Conservation (phyloP, 1,139 yeast genomes). For the Taphrina flavorubra region DNA sequence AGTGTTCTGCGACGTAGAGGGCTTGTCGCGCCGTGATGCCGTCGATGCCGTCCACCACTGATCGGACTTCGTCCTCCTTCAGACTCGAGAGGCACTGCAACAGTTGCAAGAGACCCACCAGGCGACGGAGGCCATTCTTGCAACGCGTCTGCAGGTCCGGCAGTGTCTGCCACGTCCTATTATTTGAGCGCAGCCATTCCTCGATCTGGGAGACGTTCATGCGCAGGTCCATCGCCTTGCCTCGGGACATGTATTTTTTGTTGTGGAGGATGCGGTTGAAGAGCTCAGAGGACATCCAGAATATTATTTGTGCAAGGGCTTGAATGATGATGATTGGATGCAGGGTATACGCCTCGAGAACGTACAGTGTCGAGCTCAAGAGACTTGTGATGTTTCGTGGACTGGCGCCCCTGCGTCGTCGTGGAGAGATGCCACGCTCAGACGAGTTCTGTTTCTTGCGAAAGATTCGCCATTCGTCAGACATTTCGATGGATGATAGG, state of each 20-base stretch:
- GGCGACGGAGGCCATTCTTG: slow-evolving; percentile 54
- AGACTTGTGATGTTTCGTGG: slow-evolving; percentile 86
- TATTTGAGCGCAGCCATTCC: slow-evolving; percentile 88
- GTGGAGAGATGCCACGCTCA: slow-evolving; percentile 62
- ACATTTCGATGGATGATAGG: slow-evolving; percentile 54
- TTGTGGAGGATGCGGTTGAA: slow-evolving; percentile 75
- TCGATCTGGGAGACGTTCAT: slow-evolving; percentile 83
- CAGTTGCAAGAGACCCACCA: slow-evolving; percentile 85
- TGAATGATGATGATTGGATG: slow-evolving; percentile 77
- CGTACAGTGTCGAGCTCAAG: slow-evolving; percentile 84
- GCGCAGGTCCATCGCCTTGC: slow-evolving; percentile 87
- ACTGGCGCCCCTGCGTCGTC: slow-evolving; percentile 74
- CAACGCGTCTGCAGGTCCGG: slow-evolving; percentile 44
- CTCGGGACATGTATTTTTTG: slow-evolving; percentile 72
- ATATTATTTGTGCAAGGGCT: slow-evolving; percentile 76
- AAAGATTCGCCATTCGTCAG: slow-evolving; percentile 56
- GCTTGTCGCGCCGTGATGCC: slow-evolving; percentile 54
- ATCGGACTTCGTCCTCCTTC: slow-evolving; percentile 57
- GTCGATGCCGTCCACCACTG: slow-evolving; percentile 59
- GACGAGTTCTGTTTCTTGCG: slow-evolving; percentile 60
- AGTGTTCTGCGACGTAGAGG: slow-evolving; percentile 52
- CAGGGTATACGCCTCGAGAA: slow-evolving; percentile 78
- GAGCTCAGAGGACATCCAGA: slow-evolving; percentile 73
- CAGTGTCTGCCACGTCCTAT: slow-evolving; percentile 32
- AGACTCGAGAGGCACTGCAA: slow-evolving; percentile 78